Evolutionary conservation across 805 yeast genomes (phyloP).

Genomic region (Metschnikowia gelsemii): DNA sequence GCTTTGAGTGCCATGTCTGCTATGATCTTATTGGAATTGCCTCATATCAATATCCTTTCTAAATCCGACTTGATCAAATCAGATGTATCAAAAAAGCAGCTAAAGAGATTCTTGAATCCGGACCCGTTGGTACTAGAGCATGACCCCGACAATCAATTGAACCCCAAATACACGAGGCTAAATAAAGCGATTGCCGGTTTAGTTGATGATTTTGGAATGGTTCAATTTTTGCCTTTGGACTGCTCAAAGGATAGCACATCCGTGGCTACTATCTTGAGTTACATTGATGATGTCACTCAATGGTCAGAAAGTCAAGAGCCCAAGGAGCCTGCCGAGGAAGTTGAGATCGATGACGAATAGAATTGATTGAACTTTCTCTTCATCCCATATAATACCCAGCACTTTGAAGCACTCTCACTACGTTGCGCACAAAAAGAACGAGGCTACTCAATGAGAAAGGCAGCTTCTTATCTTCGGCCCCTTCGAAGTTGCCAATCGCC

Average conservation of each 20-base stretch:
- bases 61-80: constrained; percentile 85
- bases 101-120: constrained; percentile 85
- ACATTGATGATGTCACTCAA: constrained; percentile 95
- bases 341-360: constrained; percentile 16
- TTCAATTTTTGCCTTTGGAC: constrained; percentile 89
- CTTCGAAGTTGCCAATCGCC: too few species aligned
- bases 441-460: too few species aligned
- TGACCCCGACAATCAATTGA: constrained; percentile 22
- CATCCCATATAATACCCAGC: too few species aligned
- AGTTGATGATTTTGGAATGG: constrained; percentile 98
- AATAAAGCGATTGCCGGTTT: constrained; percentile 83
- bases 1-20: constrained; percentile 97
- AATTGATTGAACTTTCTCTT: too few species aligned
- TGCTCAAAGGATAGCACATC: constrained; percentile 65
- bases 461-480: too few species aligned
- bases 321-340: constrained; percentile 75
- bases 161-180: constrained; percentile 64
- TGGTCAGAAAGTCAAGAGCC: constrained; percentile 98
- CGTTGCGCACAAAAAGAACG: too few species aligned
- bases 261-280: constrained; percentile 79
- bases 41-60: constrained; percentile 87
- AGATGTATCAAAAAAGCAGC: constrained; percentile 67
- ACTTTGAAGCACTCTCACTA: too few species aligned
- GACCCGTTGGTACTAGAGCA: constrained; percentile 72
- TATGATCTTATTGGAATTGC: constrained; percentile 91